Conservation (phyloP, 1,139 yeast genomes). For the Candida labiduridarum region DNA sequence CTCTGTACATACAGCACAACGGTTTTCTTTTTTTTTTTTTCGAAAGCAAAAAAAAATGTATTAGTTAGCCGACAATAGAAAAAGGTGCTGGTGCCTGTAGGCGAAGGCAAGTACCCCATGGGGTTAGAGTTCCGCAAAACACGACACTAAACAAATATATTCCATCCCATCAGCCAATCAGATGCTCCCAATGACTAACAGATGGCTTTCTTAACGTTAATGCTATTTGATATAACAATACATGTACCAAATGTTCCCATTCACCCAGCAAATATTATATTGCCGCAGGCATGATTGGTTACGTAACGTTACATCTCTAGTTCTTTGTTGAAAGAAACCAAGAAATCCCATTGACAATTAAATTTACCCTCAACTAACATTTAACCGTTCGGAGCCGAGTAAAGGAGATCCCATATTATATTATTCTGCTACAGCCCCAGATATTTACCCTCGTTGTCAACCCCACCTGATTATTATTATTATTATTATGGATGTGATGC, state of each 20-base stretch:
- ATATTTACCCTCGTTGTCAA: no score
- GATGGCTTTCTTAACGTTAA: not conserved
- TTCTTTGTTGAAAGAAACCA: not conserved
- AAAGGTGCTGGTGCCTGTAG: not conserved
- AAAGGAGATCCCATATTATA: no score
- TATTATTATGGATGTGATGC: no score
- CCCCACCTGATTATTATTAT: no score
- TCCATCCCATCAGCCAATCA: not conserved
- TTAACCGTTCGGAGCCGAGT: not conserved
- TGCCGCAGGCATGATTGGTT: not conserved
- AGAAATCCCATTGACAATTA: not conserved
- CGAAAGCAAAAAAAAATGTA: not conserved
- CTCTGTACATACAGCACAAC: no score
- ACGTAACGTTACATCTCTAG: not conserved
- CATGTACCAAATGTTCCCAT: no score
- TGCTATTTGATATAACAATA: no score
- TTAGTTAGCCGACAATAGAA: not conserved
- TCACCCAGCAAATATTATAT: not conserved
- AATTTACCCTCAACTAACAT: not conserved
- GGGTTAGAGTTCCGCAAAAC: not conserved
- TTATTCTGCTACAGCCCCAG: no score
- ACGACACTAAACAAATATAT: not conserved
- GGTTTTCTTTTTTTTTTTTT: not conserved
- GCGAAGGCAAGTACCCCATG: constrained; percentile 2
- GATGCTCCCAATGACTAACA: not conserved